These are phyloP conservation scores for Sporothrix euskadiensis DNA, from an alignment of 2,329 filamentous ascomycete genomes.

Conservation along the genomic window DNA sequence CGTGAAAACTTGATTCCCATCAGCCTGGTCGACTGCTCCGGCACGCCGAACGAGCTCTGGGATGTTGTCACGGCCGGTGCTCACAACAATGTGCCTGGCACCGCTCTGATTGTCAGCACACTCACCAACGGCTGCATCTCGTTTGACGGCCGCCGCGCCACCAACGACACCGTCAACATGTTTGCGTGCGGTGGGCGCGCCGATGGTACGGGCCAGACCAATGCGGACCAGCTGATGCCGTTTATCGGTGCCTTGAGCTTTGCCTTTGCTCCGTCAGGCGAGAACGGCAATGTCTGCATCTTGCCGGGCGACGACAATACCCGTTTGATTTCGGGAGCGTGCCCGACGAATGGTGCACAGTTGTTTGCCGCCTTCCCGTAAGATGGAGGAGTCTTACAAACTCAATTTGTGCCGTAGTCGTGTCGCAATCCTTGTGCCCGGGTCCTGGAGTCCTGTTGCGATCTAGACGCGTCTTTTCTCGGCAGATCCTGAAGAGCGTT, in stretches of 20 bases:
- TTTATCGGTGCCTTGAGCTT: conserved; percentile 48
- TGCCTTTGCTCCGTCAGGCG: conserved; percentile 48
- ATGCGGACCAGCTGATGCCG: conserved; percentile 52
- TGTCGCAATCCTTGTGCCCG: neutral
- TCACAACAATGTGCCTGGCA: conserved; percentile 49
- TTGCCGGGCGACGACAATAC: conserved; percentile 39
- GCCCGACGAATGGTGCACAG: conserved; percentile 38
- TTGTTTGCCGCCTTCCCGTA: conserved; percentile 39
- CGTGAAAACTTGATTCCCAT: conserved; percentile 56
- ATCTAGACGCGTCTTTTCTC: conserved; percentile 6
- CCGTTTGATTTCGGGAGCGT: conserved; percentile 38
- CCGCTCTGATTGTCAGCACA: conserved; percentile 51
- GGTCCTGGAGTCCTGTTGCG: neutral
- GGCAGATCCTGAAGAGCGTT: neutral
- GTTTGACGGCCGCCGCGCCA: conserved; percentile 48
- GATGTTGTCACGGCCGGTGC: conserved; percentile 53
- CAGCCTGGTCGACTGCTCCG: conserved; percentile 47
- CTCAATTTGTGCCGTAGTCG: neutral
- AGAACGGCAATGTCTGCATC: conserved; percentile 48
- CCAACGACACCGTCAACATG: conserved; percentile 50
- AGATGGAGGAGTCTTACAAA: neutral
- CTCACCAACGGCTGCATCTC: conserved; percentile 55
- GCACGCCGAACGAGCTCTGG: conserved; percentile 50
- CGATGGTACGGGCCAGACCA: conserved; percentile 49
- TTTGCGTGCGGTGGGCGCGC: conserved; percentile 57